phyloP scores from a whole-genome alignment of 768 basidiomycete genomes.

The Lactifluus echinatus region DNA sequence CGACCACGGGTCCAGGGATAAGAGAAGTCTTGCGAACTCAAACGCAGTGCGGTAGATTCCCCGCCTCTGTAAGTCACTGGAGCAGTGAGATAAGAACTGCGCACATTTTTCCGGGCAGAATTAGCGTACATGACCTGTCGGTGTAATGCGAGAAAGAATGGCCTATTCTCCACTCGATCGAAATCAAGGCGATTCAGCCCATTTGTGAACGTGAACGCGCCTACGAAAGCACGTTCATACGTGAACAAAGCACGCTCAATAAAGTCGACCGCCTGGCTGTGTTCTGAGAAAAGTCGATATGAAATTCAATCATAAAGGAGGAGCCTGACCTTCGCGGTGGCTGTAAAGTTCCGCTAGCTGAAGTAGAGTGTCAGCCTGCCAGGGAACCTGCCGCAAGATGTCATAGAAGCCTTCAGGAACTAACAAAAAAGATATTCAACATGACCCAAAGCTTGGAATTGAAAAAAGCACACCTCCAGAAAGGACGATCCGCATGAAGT shows the following conservation, averaged over 20 bases:
- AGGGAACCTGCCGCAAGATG: slow-evolving; percentile 69
- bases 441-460: neutral
- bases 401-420: slow-evolving; percentile 75
- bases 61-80: slow-evolving; percentile 76
- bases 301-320: neutral
- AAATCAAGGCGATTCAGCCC: slow-evolving; percentile 86
- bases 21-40: slow-evolving; percentile 82
- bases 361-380: slow-evolving; percentile 88
- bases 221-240: slow-evolving; percentile 84
- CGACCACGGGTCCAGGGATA: slow-evolving; percentile 74
- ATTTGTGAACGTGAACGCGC: slow-evolving; percentile 74
- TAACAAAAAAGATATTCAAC: slow-evolving; percentile 22
- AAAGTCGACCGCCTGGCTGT: slow-evolving; percentile 76
- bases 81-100: neutral
- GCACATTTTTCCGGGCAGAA: neutral
- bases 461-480: slow-evolving; percentile 59
- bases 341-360: slow-evolving; percentile 79
- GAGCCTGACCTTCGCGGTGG: slow-evolving; percentile 69
- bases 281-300: slow-evolving; percentile 40
- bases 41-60: slow-evolving; percentile 87
- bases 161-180: slow-evolving; percentile 82
- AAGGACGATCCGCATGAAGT: slow-evolving; percentile 73
- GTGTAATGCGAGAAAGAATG: slow-evolving; percentile 84
- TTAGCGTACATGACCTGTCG: slow-evolving; percentile 64
- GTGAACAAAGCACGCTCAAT: slow-evolving; percentile 91